A percentile compares a stretch with the other conserved stretches of the same genome.
phyloP scores from a whole-genome alignment of 768 basidiomycete genomes.

The Naganishia randhawae region DNA sequence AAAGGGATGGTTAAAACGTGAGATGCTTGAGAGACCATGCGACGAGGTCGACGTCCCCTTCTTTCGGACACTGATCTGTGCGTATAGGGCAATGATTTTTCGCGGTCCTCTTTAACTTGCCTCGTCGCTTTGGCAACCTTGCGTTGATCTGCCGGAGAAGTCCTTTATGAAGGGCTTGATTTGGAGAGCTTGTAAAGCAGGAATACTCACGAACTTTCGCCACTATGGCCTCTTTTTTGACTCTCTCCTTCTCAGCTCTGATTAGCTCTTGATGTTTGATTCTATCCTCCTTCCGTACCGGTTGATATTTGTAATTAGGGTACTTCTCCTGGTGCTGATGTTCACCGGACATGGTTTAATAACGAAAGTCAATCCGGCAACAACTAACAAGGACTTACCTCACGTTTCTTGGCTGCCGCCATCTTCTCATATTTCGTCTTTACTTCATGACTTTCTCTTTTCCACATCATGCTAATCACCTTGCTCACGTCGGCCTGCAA shows the following conservation, averaged over 20 bases:
- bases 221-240: conserved; percentile 36
- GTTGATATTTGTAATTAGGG: conserved; percentile 50
- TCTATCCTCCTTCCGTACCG: conserved; percentile 44
- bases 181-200: neutral
- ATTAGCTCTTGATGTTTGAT: conserved; percentile 40
- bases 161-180: neutral
- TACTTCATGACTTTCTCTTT: conserved; percentile 55
- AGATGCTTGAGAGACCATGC: neutral
- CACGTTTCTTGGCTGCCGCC: conserved; percentile 43
- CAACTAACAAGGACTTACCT: conserved; percentile 44
- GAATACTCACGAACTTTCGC: conserved; percentile 12
- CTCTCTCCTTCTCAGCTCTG: conserved; percentile 37
- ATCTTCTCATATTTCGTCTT: conserved; percentile 51
- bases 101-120: conserved; percentile 10
- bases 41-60: neutral
- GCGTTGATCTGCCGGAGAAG: neutral
- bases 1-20: conserved; percentile 4
- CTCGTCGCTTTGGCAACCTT: conserved; percentile 15
- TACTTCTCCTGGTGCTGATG: conserved; percentile 42
- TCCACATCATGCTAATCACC: conserved; percentile 65
- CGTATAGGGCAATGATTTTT: neutral
- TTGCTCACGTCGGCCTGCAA: conserved; percentile 66
- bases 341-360: neutral
- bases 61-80: neutral
- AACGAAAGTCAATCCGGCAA: neutral